Evolutionary conservation across 768 basidiomycete genomes (phyloP).

Genomic region (Rossbeevera mucosa): DNA sequence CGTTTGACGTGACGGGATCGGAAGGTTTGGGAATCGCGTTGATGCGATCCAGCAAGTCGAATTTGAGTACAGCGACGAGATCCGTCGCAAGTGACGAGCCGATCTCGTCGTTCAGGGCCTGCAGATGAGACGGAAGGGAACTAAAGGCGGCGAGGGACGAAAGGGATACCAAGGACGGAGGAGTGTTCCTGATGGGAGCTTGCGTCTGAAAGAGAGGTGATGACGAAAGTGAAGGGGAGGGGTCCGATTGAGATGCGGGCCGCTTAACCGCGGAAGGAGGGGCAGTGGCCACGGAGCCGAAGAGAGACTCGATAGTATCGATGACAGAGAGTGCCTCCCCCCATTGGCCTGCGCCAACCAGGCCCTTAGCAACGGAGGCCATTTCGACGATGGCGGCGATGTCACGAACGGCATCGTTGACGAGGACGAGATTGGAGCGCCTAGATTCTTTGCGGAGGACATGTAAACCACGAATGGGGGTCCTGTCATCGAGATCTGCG

Average conservation of each 20-base stretch:
- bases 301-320: conserved; percentile 60
- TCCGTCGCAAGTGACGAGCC: conserved; percentile 72
- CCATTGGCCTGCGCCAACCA: conserved; percentile 88
- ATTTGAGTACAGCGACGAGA: conserved; percentile 63
- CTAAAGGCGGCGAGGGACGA: conserved; percentile 68
- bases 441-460: conserved; percentile 63
- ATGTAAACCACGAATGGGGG: conserved; percentile 75
- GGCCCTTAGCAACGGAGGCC: conserved; percentile 59
- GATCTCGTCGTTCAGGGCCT: conserved; percentile 69
- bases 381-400: conserved; percentile 75
- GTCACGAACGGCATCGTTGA: conserved; percentile 58
- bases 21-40: conserved; percentile 17
- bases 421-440: conserved; percentile 53
- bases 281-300: conserved; percentile 31
- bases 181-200: conserved; percentile 24
- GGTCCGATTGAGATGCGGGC: conserved; percentile 10
- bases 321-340: conserved; percentile 75
- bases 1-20: conserved; percentile 24
- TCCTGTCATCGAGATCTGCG: conserved; percentile 67
- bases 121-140: conserved; percentile 71
- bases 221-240: conserved; percentile 32
- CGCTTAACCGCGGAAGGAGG: conserved; percentile 1
- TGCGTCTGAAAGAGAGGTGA: conserved; percentile 13
- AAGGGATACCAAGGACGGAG: conserved; percentile 46
- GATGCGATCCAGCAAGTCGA: conserved; percentile 59